Base-by-base conservation (phyloP, 1,139 yeast species). In the Magnusiomyces sp. region DNA sequence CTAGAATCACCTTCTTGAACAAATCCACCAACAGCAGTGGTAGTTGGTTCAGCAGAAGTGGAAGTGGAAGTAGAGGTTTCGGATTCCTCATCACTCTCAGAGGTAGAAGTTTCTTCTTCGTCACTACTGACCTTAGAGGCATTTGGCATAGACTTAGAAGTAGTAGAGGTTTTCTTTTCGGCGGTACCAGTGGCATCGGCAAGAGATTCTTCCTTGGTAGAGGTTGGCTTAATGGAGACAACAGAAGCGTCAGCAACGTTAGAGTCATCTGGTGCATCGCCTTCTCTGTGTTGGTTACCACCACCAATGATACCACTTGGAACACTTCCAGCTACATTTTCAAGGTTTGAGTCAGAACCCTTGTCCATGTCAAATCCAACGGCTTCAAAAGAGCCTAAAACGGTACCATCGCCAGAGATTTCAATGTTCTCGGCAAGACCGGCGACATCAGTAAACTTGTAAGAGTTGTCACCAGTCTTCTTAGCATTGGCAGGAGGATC, bases 331-430 rank as follows among this genome's bases (percentile, higher is more conserved):
- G 50, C 40, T 6, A 40, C 52, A 11, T 10, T 20, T 13, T 13
- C 46, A n/a, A 45, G 27, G n/a, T 43, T 29, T 5, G 36, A 31
- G 33, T 46, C 50, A 5, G 52, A 43, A 5, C 52, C 70, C 31
- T 59, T 61, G 53, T 74, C 69, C 44, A 83, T 80, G 64, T 84
- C 75, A 51, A 79, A 71, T 14, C 95, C 95, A 38, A 80, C 72
- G 23, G 83, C 86, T 43, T 76, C 79, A 27, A 67, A 64, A 43
- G 77, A 73, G 19, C 80, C 85, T 50, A 88, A 68, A 66, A 78
- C 71, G 11, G 87, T 77, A 58, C 71, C 71, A 48, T 76, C 78
- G 61, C 81, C 76, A 40, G 89, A 76, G 60, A 88, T 70, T 58
- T 71, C 71, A 50, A 88, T 67, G 58, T 76, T 68, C 13, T 67